These are phyloP conservation scores for Podosphaera leucotricha DNA, from an alignment of 2,329 filamentous ascomycete species.

Conservation along the genomic window DNA sequence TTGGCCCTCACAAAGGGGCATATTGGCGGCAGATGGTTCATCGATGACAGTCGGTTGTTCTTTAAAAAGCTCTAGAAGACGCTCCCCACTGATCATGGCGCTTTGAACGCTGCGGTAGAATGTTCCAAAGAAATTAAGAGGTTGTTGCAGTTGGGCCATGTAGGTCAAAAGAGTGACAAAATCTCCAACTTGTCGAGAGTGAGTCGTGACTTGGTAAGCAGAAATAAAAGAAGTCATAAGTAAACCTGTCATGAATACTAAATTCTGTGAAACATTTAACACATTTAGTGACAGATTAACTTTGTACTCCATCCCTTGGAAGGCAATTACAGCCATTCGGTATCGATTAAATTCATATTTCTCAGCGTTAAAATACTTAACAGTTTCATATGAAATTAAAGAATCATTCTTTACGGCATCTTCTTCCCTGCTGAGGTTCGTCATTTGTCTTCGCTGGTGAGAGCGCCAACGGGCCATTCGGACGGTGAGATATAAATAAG, in stretches of 20 bases:
- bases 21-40: constrained; percentile 33
- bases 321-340: constrained; percentile 42
- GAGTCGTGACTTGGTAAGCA: constrained; percentile 51
- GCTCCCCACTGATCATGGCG: constrained; percentile 90
- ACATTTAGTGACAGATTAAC: constrained; percentile 54
- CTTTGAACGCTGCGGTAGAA: constrained; percentile 94
- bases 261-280: constrained; percentile 61
- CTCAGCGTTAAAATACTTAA: constrained; percentile 78
- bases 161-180: constrained; percentile 57
- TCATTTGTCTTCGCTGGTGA: constrained; percentile 78
- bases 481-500: constrained; percentile 90
- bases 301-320: constrained; percentile 51
- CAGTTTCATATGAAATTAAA: constrained; percentile 92
- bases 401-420: constrained; percentile 98
- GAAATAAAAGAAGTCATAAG: constrained; percentile 49
- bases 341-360: constrained; percentile 57
- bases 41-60: constrained; percentile 84
- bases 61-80: constrained; percentile 87
- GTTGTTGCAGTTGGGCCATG: constrained; percentile 56
- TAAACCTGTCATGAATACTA: constrained; percentile 58
- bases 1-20: constrained; percentile 51
- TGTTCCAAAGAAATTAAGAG: constrained; percentile 72
- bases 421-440: constrained; percentile 81
- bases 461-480: constrained; percentile 86
- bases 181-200: constrained; percentile 39